These are phyloP conservation scores for Raffaelea ambrosiae DNA, from an alignment of 2,329 filamentous ascomycete genomes.

Conservation along the genomic window DNA sequence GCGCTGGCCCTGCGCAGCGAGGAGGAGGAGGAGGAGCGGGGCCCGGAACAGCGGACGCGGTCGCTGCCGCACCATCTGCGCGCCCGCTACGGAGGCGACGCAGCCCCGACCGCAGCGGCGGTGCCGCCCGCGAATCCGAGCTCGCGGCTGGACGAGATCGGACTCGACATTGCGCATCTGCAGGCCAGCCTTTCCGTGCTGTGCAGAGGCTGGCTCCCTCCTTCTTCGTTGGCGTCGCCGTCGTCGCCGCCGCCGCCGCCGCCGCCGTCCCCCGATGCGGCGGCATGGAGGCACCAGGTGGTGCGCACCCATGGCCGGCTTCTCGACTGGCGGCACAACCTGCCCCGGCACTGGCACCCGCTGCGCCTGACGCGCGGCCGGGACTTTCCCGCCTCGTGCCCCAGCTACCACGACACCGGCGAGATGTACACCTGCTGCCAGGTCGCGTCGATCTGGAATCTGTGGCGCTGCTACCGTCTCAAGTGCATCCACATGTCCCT, in stretches of 20 bases:
- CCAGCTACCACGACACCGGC: background rate
- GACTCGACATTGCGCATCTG: background rate
- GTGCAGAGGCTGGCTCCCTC: background rate
- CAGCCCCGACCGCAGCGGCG: background rate
- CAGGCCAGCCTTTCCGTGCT: background rate
- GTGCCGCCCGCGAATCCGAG: background rate
- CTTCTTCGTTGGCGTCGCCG: background rate
- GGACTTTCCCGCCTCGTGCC: background rate
- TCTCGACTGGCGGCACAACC: background rate
- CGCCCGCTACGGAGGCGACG: too few relatives aligned
- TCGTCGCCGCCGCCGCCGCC: too few relatives aligned
- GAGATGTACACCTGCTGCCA: background rate
- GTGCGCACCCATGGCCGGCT: background rate
- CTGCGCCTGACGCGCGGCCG: background rate
- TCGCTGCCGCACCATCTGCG: too few relatives aligned
- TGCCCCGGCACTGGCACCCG: conserved; percentile 1
- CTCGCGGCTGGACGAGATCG: conserved; percentile 1
- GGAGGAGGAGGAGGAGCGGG: too few relatives aligned
- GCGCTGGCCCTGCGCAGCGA: background rate
- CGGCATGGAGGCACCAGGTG: background rate
- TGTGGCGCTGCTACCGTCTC: conserved; percentile 1
- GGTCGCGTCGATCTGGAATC: conserved; percentile 2
- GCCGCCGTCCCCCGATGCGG: too few relatives aligned
- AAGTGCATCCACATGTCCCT: background rate
- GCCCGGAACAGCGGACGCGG: too few relatives aligned